These are phyloP conservation scores for Leccinum fuscescens DNA, from an alignment of 1,284 basidiomycete species.

Conservation along the genomic window DNA sequence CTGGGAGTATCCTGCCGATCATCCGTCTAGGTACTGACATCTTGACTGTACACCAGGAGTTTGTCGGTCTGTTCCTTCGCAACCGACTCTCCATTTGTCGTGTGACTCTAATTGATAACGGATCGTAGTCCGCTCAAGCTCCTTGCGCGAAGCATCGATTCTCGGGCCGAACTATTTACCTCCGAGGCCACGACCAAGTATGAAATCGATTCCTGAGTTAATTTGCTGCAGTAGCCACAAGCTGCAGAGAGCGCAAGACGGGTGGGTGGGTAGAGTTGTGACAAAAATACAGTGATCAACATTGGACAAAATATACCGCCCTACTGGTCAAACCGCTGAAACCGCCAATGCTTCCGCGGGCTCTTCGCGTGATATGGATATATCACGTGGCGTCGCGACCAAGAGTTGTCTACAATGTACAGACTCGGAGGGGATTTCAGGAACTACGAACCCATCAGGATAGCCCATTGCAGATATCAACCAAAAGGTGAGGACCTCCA, in stretches of 20 bases:
- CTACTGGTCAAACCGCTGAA: constrained; percentile 12
- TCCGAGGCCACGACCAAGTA: background rate
- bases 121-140: background rate
- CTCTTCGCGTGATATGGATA: constrained; percentile 35
- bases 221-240: background rate
- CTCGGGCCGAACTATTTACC: background rate
- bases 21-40: background rate
- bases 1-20: background rate
- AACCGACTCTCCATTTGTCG: background rate
- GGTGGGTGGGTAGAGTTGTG: background rate
- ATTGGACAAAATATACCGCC: background rate
- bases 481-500: constrained; percentile 54
- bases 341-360: constrained; percentile 24
- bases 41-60: background rate
- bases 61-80: background rate
- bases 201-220: background rate
- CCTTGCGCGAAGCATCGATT: background rate
- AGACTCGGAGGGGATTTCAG: constrained; percentile 42
- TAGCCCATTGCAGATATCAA: constrained; percentile 47
- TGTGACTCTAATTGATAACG: background rate
- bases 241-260: background rate
- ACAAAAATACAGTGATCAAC: background rate
- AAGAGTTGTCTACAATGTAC: constrained; percentile 31
- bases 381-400: constrained; percentile 44
- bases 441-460: constrained; percentile 38